A percentile compares a stretch with the other conserved stretches of the same genome.
Conservation (phyloP, 2,329 filamentous ascomycete genomes). For the Fusarium sp. region DNA sequence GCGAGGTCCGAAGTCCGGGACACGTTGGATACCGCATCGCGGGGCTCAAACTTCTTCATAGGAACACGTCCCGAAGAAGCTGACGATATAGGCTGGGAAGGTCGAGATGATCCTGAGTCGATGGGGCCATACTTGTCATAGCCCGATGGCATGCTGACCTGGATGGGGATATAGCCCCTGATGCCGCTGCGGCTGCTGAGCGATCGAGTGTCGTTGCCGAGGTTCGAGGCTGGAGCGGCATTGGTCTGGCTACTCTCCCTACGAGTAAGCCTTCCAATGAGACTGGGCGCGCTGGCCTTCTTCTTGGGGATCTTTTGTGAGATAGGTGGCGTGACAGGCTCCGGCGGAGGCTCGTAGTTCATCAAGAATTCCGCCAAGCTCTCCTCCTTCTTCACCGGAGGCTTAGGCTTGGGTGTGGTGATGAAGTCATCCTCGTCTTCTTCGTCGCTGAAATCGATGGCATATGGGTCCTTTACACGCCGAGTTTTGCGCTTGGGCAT, state of each 20-base stretch:
- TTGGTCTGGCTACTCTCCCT: constrained; percentile 52
- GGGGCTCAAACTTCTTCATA: constrained; percentile 73
- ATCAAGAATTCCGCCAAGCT: constrained; percentile 82
- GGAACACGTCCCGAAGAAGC: constrained; percentile 60
- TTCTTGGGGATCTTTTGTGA: constrained; percentile 68
- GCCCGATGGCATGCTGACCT: constrained; percentile 64
- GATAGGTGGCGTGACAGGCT: constrained; percentile 57
- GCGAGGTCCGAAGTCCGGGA: constrained; percentile 79
- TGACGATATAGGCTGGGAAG: constrained; percentile 41
- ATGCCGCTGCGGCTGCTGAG: constrained; percentile 57
- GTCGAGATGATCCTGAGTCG: constrained; percentile 41
- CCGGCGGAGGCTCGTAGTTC: constrained; percentile 76
- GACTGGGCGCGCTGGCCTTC: constrained; percentile 74
- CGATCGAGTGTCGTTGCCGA: constrained; percentile 52
- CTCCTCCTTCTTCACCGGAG: constrained; percentile 70
- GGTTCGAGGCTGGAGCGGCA: constrained; percentile 44
- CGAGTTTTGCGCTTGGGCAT: constrained; percentile 82
- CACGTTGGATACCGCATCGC: constrained; percentile 64
- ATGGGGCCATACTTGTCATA: constrained; percentile 60
- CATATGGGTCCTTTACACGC: constrained; percentile 89
- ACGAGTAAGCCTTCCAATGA: constrained; percentile 72
- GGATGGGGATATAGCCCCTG: constrained; percentile 68
- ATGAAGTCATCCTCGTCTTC: constrained; percentile 67
- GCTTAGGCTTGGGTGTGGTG: constrained; percentile 57
- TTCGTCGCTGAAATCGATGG: constrained; percentile 85